A percentile compares a stretch with the other conserved stretches of the same genome.
Evolutionary conservation across 441 rosid species (phyloP).

Genomic region (Syzygium syzygioides): DNA sequence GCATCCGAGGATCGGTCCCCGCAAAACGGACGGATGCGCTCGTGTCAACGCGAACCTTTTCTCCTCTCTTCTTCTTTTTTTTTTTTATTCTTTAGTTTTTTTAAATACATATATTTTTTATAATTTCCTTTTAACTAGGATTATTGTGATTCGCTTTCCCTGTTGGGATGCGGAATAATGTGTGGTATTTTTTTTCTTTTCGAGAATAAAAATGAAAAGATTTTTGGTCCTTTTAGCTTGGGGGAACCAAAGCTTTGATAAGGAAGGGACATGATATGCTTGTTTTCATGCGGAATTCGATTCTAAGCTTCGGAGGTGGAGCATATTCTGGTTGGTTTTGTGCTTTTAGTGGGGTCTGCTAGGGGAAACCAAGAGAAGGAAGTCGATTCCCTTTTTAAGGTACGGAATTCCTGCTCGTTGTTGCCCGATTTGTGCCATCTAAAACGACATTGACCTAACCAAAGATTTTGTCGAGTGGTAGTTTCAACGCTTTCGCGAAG

Average conservation of each 20-base stretch:
- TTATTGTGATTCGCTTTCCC: background rate
- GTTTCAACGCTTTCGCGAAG: background rate
- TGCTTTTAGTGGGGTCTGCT: background rate
- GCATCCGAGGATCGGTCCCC: background rate
- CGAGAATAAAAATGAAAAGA: background rate
- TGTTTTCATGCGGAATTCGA: background rate
- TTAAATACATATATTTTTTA: background rate
- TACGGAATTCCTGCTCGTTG: background rate
- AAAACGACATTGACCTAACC: background rate
- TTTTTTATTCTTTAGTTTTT: accelerated
- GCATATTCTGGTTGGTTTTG: background rate
- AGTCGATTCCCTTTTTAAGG: background rate
- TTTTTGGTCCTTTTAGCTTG: accelerated
- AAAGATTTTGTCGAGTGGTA: background rate
- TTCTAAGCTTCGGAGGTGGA: background rate
- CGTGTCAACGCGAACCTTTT: background rate
- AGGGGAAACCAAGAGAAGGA: background rate
- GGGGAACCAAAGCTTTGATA: background rate
- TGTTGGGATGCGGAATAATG: background rate
- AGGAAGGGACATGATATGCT: background rate
- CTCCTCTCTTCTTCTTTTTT: background rate
- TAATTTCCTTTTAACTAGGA: background rate
- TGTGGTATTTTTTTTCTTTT: background rate
- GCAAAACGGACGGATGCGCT: background rate
- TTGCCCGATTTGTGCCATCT: background rate